Evolutionary conservation across 352 stramenopile species (phyloP), one percentile per base, ranked within the genome.

Genomic region (Phytophthora lateralis): DNA sequence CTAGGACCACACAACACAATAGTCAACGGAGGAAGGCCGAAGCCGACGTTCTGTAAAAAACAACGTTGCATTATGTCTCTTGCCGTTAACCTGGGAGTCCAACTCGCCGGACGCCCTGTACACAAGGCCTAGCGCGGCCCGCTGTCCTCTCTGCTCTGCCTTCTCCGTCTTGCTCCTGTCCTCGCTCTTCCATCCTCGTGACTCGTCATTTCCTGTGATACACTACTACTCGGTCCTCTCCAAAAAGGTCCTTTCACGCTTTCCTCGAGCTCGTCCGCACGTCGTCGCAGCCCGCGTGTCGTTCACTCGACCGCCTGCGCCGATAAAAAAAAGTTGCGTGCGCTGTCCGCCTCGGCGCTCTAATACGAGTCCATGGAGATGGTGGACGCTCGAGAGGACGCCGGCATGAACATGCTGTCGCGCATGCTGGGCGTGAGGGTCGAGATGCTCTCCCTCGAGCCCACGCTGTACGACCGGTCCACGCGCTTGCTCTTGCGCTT

Each of bases 401-500:
- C 55, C 21, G 63, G 57, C 61, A 89, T 82, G 64, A 85, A 91
- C 67, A 93, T 77, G 54, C 82, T 91, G 71, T 93, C 85, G 55
- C 85, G 85, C 61, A 80, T 82, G 43, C 76, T 86, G 65, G 82
- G 73, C 43, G 81, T 77, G 55, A 93, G 78, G 51, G 84, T 87
- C 20, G 84, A 88, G 68, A 93, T 93, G 55, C 82, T 91, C 69
- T 93, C 84, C 37, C 85, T 73, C 29, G 79, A 86, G 45, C 69
- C 79, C 26, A 75, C 66, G 42, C 78, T 90, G 74, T 75, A 88
- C 17, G 81, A 75, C n/a, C 80, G 80, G 55, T 91, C 82, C 46
- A 59, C 48, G 43, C 83, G 83, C 72, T 92, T 92, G 66, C 71
- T 93, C 78, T 92, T 91, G 77, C 82, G 82, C 67, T 95, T 95